Evolutionary conservation across 768 basidiomycete genomes (phyloP), one percentile per base, ranked within the genome.

Genomic region (Leucosporidium creatinivorum): DNA sequence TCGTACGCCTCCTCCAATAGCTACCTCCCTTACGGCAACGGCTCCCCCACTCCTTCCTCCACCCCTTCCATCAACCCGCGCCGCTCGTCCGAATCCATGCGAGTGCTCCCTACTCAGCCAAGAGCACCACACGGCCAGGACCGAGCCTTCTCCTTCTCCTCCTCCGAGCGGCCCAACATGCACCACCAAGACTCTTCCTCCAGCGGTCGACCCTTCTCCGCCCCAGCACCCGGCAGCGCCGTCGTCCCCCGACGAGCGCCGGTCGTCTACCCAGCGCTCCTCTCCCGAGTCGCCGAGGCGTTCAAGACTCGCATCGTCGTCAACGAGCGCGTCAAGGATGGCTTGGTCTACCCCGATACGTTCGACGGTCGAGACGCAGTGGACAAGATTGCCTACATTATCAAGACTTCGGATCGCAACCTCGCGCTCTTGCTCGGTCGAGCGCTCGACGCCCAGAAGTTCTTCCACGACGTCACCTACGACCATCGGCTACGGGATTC

Each of bases 401-500:
- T 98, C 83, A 93, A 93, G 80, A 98, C 96, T 4, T 91, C 93
- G 9, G 96, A 99, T 79, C 84, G 96, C 19, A 98, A 96, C 78
- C 83, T 99, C 31, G 96, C 96, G 17, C 80, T 98, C 55, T 82
- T 99, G 3, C 84, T 98, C n/a, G 96, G 96, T 8, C 85, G 96
- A 51, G 93, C 96, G 4, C 81, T 99, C 62, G 96, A 98, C 75
- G 89, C 93, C 13, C 96, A 98, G 78, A 98, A 98, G 80, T 98
- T 92, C 80, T 98, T 99, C 77, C 96, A 99, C 76, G 96, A 98
- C 75, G 96, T 99, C 73, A 97, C 96, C 13, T 99, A 98, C 76
- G 94, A 97, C 75, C 96, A 99, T 77, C 87, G 94, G 19, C 77
- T 99, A 65, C 82, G 96, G 60, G 96, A 98, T 79, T 91, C 86